Conservation (phyloP, 805 yeast genomes). For the Pichia cephalocereana region DNA sequence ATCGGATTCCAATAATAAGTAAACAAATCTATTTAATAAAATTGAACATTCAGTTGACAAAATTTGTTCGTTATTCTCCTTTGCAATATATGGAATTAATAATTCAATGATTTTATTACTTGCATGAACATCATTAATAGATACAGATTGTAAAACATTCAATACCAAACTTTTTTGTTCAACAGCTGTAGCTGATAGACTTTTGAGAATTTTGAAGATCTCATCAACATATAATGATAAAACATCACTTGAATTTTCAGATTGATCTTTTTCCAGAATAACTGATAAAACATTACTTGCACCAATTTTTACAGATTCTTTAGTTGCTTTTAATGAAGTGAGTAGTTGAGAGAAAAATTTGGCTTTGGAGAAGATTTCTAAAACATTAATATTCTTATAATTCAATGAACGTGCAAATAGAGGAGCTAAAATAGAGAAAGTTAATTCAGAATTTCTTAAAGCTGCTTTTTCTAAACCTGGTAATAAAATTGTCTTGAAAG, state of each 20-base stretch:
- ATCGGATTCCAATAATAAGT: slow-evolving; percentile 17
- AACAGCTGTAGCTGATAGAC: slow-evolving; percentile 43
- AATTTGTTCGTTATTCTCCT: slow-evolving; percentile 69
- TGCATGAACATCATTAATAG: slow-evolving; percentile 11
- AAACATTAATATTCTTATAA: slow-evolving; percentile 30
- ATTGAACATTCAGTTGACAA: slow-evolving; percentile 41
- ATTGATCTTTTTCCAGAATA: slow-evolving; percentile 13
- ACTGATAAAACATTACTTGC: slow-evolving; percentile 31
- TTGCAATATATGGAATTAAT: slow-evolving; percentile 45
- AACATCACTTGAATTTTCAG: slow-evolving; percentile 20
- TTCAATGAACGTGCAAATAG: slow-evolving; percentile 33
- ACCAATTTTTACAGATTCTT: slow-evolving; percentile 49
- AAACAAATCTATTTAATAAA: slow-evolving; percentile 36
- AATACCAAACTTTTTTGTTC: slow-evolving; percentile 58
- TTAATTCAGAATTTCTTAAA: slow-evolving; percentile 68
- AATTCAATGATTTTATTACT: slow-evolving; percentile 30
- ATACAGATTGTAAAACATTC: slow-evolving; percentile 29
- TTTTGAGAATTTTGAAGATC: slow-evolving; percentile 46
- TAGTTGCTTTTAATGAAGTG: slow-evolving; percentile 58
- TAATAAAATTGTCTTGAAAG: slow-evolving; percentile 12
- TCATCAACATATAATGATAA: slow-evolving; percentile 38
- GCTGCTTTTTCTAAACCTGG: slow-evolving; percentile 68
- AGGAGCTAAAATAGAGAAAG: slow-evolving; percentile 48
- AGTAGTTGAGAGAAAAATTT: slow-evolving; percentile 45
- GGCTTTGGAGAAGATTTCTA: slow-evolving; percentile 27